A percentile compares a stretch with the other conserved stretches of the same genome.
These are phyloP conservation scores for Apiospora aurea DNA, from an alignment of 2,329 filamentous ascomycete species.

Conservation along the genomic window DNA sequence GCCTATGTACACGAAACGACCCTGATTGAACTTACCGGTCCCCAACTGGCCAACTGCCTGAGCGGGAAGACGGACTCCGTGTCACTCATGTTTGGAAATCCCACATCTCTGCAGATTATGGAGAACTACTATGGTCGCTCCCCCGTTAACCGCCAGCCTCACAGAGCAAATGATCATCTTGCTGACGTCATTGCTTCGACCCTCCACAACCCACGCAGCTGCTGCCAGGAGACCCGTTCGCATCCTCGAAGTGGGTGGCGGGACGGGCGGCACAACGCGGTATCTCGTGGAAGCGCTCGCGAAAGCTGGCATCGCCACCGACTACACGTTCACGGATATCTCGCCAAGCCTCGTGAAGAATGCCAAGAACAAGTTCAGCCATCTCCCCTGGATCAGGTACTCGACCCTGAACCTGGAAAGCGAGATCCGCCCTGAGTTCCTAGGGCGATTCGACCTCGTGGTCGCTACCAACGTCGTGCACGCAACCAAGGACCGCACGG, in stretches of 20 bases:
- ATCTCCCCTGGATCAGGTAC: slow-evolving; percentile 36
- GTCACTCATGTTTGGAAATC: slow-evolving; percentile 46
- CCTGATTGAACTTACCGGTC: slow-evolving; percentile 43
- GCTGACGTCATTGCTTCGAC: no score
- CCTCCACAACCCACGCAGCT: no score
- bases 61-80: slow-evolving; percentile 46
- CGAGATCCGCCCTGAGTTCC: slow-evolving; percentile 29
- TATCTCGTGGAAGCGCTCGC: slow-evolving; percentile 40
- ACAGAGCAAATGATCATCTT: neutral
- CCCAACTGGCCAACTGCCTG: slow-evolving; percentile 47
- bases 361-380: slow-evolving; percentile 37
- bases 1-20: slow-evolving; percentile 34
- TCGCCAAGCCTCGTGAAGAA: slow-evolving; percentile 42
- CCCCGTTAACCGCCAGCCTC: neutral
- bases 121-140: neutral
- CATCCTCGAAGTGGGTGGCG: slow-evolving; percentile 53
- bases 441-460: slow-evolving; percentile 40
- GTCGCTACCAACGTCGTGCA: slow-evolving; percentile 48
- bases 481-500: slow-evolving; percentile 36
- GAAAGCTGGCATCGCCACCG: slow-evolving; percentile 34
- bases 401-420: slow-evolving; percentile 41
- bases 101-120: slow-evolving; percentile 25
- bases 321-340: slow-evolving; percentile 54
- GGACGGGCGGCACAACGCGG: slow-evolving; percentile 51
- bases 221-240: no score